Base-by-base conservation (phyloP, 2,329 filamentous ascomycete species). In the Fusarium coffeatum region DNA sequence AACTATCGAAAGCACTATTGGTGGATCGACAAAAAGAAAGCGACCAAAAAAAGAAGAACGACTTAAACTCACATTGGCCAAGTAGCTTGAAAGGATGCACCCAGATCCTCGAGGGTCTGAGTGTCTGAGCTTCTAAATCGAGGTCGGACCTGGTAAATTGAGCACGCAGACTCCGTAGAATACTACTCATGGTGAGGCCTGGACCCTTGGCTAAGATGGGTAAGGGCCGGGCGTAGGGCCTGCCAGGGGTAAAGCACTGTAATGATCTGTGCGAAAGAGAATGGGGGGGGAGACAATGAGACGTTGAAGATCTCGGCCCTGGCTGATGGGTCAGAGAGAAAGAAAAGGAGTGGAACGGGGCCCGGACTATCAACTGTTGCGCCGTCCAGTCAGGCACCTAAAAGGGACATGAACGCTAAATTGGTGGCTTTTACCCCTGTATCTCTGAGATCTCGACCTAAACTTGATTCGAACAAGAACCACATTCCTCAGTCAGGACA, bases 81-180 rank as follows among this genome's bases (percentile, higher is more conserved):
- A 64, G 32, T 15, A 64, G 53, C 51, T 51, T 64, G 51, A 64
- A 28, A 41, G 60, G 61, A 28, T 64, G 59, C 10, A 28, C 32
- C 61, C 59, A 64, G 20, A 42, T 6, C 8, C 25, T 37, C 8
- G 40, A 51, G 22, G 62, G 60, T 42, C 51, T 64, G 32, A 42
- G 51, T 50, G 51, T 37, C 27, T 64, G 61, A 5, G 63, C 61
- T 66, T 66, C 63, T 66, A 66, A 54, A 60, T 66, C 61, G 55
- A 66, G 61, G 16, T 65, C 51, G 15, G 25, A 3, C 28, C 63
- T 54, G 20, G 60, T 30, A 66, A 28, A 66, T 66, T 66, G 61
- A 34, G 18, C 61, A 42, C 62, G 62, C 11, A 66, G 6, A 9
- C 22, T 40, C 37, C 55, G 62, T 50, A 66, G 30, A 23, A 54